Percentiles rank a stretch among this genome's conserved stretches.
Evolutionary conservation across 1,284 basidiomycete genomes (phyloP).

Genomic region (Tetrapyrgos nigripes): DNA sequence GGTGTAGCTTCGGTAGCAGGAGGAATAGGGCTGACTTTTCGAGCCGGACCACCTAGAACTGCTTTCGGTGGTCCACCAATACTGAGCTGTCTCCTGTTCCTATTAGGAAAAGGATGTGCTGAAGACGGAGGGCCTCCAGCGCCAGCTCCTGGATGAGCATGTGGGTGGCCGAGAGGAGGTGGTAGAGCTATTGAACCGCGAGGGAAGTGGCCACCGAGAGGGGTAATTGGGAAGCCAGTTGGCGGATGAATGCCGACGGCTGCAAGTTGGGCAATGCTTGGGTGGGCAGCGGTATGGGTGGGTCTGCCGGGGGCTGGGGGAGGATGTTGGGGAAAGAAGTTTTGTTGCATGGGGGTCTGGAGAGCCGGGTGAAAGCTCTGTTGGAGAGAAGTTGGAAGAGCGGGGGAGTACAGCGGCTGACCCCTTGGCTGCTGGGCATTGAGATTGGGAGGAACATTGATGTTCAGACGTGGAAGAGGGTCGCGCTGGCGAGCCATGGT

Average conservation of each 20-base stretch:
- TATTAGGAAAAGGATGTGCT: conserved; percentile 57
- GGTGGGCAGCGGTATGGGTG: conserved; percentile 53
- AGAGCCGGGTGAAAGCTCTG: conserved; percentile 61
- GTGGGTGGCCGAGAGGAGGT: conserved; percentile 13
- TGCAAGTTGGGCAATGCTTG: conserved; percentile 65
- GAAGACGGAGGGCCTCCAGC: conserved; percentile 30
- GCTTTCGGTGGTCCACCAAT: conserved; percentile 86
- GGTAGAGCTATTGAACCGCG: conserved; percentile 54
- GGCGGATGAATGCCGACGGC: conserved; percentile 65
- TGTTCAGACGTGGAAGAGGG: conserved; percentile 16
- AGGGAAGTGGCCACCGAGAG: conserved; percentile 64
- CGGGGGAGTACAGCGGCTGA: conserved; percentile 67
- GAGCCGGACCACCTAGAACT: conserved; percentile 74
- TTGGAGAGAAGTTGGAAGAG: conserved; percentile 64
- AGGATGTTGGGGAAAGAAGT: conserved; percentile 55
- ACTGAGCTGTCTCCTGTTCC: conserved; percentile 67
- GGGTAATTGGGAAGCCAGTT: conserved; percentile 63
- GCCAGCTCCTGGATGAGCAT: background rate
- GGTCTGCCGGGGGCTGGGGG: conserved; percentile 60
- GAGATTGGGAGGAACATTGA: conserved; percentile 13
- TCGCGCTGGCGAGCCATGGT: conserved; percentile 19
- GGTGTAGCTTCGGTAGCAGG: conserved; percentile 31
- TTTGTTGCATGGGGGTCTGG: conserved; percentile 75
- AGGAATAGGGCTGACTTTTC: conserved; percentile 74
- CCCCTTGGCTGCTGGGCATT: conserved; percentile 52